Base-by-base conservation (phyloP, 2,329 filamentous ascomycete genomes). In the Endocalyx cinctus region DNA sequence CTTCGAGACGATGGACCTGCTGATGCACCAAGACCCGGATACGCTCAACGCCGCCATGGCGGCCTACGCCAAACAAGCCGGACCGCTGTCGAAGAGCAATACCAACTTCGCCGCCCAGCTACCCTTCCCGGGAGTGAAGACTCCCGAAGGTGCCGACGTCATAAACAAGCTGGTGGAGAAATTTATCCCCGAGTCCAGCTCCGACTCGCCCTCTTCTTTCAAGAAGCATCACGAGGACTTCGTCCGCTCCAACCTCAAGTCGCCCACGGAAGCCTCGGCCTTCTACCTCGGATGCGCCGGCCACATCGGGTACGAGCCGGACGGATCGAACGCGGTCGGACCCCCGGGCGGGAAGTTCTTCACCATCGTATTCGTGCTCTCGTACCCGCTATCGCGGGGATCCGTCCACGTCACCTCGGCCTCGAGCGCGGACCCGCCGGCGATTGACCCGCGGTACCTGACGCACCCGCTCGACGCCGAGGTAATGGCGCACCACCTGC, bases 1-100 rank as follows among this genome's bases (percentile, higher is more conserved):
- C 11, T 33, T 49, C 7, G 34, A 46, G 2, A 55, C 52, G 4
- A 37, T 44, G 15, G 51, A 54, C 15, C 32, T 33, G 2, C 17
- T 50, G n/a, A 34, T 39, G n/a, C 42, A 43, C 6, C 41, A 45
- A 25, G 42, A 52, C 5, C 32, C 41, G 2, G 34, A 31, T 3
- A 41, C 42, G 4, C 12, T 50, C 1, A 41, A 28, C 4, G 40
- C 35, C 4, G 48, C 50, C 10, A 46, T 48, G 44, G 38, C 48
- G 11, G 41, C 39, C 7, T 51, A 52, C 25, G 35, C 35, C 11
- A 38, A 42, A 14, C 38, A 42, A 4, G 31, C 33, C 8, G 50
- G 51, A 1, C 46, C 50, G 5, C 37, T 52, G 10, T 31, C 43
- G 6, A 42, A 39, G 10, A 44, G 45, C 28, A 45, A 46, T 12